Base-by-base conservation (phyloP, 179 eudicot species). In the Heliamphora ciliata region DNA sequence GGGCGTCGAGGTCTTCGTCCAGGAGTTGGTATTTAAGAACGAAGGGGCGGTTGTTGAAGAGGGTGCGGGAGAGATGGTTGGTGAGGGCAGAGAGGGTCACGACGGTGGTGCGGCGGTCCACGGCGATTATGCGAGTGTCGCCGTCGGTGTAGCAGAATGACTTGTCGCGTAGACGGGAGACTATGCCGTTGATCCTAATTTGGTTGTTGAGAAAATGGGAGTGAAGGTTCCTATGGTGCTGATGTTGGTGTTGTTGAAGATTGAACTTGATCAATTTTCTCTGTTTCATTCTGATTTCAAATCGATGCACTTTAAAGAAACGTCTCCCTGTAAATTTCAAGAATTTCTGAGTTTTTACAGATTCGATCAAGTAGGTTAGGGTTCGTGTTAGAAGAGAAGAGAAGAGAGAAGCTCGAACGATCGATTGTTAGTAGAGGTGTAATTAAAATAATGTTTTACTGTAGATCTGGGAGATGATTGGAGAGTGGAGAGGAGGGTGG, bases 1-100 rank as follows among this genome's bases (percentile, higher is more conserved):
- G 87, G 8, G 98, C 88, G 73, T 94, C 98, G 2, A 94, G 90
- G 79, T 93, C 98, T 64, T 94, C 92, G 64, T 85, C 66, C 0
- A 97, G 97, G 69, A 94, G 93, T 84, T 90, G 97, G 88, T 94
- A 94, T 80, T 91, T 93, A 40, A 95, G 83, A 60, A 47, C 21
- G 73, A 94, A 94, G 3, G 88, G 89, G 51, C 80, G 89, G 74
- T 86, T 87, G 82, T 79, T 80, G 60, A 80, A 84, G 81, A 91
- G 84, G 58, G 89, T 71, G 24, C 83, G 85, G 2, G 98, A 90
- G 84, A 95, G 91, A 80, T 87, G 91, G 40, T 85, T 50, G 73
- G 87, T 59, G 63, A 95, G 86, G 3, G 90, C 56, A 11, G 92
- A 14, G 40, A 31, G 40, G 40, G 40, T 31, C 40, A 31, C 40